Evolutionary conservation across 805 yeast genomes (phyloP), one percentile per base, ranked within the genome.

Genomic region (Clavispora phyllophila): DNA sequence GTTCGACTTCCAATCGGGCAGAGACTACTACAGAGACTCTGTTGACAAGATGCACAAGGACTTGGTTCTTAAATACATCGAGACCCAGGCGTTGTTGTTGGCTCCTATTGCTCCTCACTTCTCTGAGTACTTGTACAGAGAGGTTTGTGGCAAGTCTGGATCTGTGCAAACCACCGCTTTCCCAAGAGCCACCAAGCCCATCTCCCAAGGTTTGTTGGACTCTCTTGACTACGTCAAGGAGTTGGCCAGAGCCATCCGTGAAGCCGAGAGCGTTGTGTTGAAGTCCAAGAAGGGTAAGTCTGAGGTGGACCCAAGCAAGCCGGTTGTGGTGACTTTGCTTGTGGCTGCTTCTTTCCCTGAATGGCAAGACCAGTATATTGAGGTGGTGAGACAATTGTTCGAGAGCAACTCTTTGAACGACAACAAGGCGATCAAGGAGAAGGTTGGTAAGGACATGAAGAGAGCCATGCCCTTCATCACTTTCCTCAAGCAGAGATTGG

Each of bases 381-480:
- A 75, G 45, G 67, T 93, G 41, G 91, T 89, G 24, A 78, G 90
- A 56, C 81, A 82, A 54, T 73, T 87, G 52, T 85, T 86, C 53
- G 89, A 80, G 55, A 65, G 62, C 36, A 82, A 79, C 28, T 65
- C 78, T 23, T 72, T 85, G 57, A 72, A 81, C 50, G 91, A 85
- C 62, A 83, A 75, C 68, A 75, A 74, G 57, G 70, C 68, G 44
- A 70, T 85, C 55, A 83, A 76, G 62, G 76, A 79, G 53, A 78
- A 72, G 60, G 81, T 85, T 47, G 87, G 87, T 51, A 83, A 82
- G 63, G 98, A 93, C 58, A 87, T 90, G 86, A 93, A 93, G 78
- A 84, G 95, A 56, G 97, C 96, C 46, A 93, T 93, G 98, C 98
- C 98, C 46, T 91, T 90, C 65, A 89, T 93, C 48, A 82, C 91